Evolutionary conservation across 495 filamentous ascomycete genomes (phyloP).

Genomic region (Glutinoglossum americanum): DNA sequence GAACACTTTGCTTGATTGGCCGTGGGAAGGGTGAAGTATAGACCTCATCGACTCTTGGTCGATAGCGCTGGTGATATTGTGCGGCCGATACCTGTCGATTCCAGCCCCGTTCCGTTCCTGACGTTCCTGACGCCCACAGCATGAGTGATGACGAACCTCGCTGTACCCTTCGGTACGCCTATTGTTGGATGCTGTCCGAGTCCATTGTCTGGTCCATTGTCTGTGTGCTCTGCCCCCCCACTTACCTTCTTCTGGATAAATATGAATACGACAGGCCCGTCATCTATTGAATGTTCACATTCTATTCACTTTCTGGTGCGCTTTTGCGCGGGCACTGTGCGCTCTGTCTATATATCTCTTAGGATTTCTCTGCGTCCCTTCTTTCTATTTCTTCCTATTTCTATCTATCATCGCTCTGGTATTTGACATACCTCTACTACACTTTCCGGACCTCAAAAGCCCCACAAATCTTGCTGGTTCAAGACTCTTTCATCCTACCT

Average conservation of each 20-base stretch:
- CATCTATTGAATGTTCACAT: background rate
- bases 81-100: background rate
- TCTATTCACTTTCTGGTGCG: background rate
- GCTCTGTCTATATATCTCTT: background rate
- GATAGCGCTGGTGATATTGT: background rate
- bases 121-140: background rate
- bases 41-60: background rate
- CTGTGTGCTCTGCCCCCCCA: background rate
- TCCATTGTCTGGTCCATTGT: background rate
- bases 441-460: background rate
- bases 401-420: background rate
- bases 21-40: background rate
- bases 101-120: background rate
- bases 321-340: background rate
- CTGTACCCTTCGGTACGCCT: background rate
- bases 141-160: too few species aligned
- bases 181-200: background rate
- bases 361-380: background rate
- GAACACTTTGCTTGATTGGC: background rate
- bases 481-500: background rate
- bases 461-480: conserved; percentile 4
- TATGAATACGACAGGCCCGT: background rate
- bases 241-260: background rate
- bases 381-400: background rate
- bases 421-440: background rate